Percentiles rank a stretch among this genome's conserved stretches.
Evolutionary conservation across 148 eudicot genomes (phyloP).

Genomic region (Dianthus caryophyllus): DNA sequence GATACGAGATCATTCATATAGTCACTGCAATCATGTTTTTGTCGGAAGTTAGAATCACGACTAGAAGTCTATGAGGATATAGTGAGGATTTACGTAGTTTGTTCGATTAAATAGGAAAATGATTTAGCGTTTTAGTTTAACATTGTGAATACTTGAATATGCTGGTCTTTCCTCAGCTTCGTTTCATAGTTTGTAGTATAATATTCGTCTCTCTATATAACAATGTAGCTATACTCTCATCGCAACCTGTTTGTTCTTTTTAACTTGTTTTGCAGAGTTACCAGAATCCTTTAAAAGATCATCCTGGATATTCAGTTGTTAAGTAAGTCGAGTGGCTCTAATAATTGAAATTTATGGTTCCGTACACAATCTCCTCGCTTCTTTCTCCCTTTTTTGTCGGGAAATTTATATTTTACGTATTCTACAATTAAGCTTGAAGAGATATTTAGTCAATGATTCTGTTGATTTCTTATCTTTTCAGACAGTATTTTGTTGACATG

Average conservation of each 20-base stretch:
- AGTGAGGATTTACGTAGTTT: neutral
- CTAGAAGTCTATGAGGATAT: too few relatives aligned
- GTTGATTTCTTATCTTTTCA: conserved; percentile 36
- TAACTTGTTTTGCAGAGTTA: conserved; percentile 44
- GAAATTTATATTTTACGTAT: too few relatives aligned
- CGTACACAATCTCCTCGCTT: neutral
- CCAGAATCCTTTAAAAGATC: conserved; percentile 74
- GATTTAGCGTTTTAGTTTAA: neutral
- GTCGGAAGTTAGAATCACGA: neutral
- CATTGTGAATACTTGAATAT: neutral
- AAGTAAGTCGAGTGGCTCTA: conserved; percentile 42
- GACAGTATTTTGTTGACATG: conserved; percentile 77
- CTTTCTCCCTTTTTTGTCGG: neutral
- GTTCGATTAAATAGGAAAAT: too few relatives aligned
- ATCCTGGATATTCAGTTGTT: conserved; percentile 88
- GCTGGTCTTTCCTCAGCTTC: neutral
- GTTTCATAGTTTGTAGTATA: neutral
- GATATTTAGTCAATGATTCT: neutral
- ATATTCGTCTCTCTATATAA: neutral
- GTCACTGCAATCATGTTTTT: neutral
- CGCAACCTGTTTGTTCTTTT: neutral
- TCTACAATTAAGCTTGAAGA: neutral
- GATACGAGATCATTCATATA: neutral
- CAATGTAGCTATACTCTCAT: neutral
- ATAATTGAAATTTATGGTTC: neutral